phyloP scores from a whole-genome alignment of 176 grass and related monocot species.

The Ensete glaucum region DNA sequence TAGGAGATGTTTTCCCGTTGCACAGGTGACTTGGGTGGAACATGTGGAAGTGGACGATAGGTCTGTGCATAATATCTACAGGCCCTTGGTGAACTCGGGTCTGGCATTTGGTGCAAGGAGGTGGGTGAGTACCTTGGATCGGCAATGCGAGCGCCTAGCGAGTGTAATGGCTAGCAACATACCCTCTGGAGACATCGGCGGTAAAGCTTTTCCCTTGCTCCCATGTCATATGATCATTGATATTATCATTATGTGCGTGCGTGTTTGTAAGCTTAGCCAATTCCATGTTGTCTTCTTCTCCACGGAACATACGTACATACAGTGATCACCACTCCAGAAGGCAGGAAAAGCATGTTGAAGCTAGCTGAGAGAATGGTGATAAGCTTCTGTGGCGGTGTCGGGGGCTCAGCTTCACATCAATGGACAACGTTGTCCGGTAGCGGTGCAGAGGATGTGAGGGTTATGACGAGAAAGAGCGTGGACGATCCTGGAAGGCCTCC shows the following conservation, averaged over 20 bases:
- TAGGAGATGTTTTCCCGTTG: neutral
- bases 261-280: too few relatives aligned
- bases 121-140: conserved; percentile 4
- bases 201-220: neutral
- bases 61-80: conserved; percentile 13
- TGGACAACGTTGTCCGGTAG: conserved; percentile 94
- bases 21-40: conserved; percentile 8
- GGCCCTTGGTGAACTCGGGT: conserved; percentile 9
- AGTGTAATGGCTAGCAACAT: conserved; percentile 9
- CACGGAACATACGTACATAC: neutral
- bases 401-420: conserved; percentile 71
- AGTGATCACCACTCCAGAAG: conserved; percentile 82
- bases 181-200: conserved; percentile 1
- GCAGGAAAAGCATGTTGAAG: conserved; percentile 96
- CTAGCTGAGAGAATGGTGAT: conserved; percentile 96
- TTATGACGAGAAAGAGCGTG: conserved; percentile 96
- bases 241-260: too few relatives aligned
- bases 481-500: conserved; percentile 86
- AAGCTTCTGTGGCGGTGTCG: conserved; percentile 89
- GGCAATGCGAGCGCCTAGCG: conserved; percentile 12
- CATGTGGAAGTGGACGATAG: conserved; percentile 12
- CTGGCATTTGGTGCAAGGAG: conserved; percentile 9
- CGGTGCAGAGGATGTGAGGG: conserved; percentile 85
- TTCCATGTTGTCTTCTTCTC: too few relatives aligned
- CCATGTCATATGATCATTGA: neutral